These are phyloP conservation scores for Jasminum sambac DNA, from an alignment of 257 asterid genomes.

Conservation along the genomic window DNA sequence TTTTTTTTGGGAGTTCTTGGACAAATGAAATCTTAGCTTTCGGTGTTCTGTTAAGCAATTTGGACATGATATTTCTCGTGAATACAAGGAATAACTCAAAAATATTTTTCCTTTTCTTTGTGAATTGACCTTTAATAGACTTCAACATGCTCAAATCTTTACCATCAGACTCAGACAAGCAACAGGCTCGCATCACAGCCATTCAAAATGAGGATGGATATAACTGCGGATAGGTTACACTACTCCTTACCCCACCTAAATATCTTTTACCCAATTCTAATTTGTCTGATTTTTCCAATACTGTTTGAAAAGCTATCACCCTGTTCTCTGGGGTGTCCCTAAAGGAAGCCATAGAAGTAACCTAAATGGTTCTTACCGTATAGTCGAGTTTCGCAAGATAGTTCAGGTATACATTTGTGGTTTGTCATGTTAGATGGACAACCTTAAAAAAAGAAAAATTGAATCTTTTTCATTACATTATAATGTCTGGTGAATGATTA, in stretches of 20 bases:
- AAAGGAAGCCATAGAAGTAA: constrained; percentile 90
- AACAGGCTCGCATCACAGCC: constrained; percentile 75
- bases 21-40: constrained; percentile 8
- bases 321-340: constrained; percentile 96
- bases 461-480: not conserved
- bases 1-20: constrained; percentile 1
- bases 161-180: constrained; percentile 85
- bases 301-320: constrained; percentile 68
- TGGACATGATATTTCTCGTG: not conserved
- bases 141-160: constrained; percentile 64
- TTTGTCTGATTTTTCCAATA: constrained; percentile 25
- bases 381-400: constrained; percentile 86
- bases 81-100: not conserved
- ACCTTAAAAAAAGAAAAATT: not conserved
- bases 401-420: constrained; percentile 61
- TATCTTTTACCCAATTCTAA: constrained; percentile 10
- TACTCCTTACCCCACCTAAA: constrained; percentile 18
- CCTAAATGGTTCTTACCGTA: constrained; percentile 78
- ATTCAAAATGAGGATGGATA: constrained; percentile 80
- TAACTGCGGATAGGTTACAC: constrained; percentile 85
- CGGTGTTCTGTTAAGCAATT: constrained; percentile 6
- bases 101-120: not conserved
- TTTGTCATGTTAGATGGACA: not conserved
- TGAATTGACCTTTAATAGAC: constrained; percentile 43
- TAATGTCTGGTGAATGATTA: not conserved